Percentiles rank a stretch among this genome's conserved stretches.
These are phyloP conservation scores for Wickerhamomyces bovis DNA, from an alignment of 805 yeast genomes.

Conservation along the genomic window DNA sequence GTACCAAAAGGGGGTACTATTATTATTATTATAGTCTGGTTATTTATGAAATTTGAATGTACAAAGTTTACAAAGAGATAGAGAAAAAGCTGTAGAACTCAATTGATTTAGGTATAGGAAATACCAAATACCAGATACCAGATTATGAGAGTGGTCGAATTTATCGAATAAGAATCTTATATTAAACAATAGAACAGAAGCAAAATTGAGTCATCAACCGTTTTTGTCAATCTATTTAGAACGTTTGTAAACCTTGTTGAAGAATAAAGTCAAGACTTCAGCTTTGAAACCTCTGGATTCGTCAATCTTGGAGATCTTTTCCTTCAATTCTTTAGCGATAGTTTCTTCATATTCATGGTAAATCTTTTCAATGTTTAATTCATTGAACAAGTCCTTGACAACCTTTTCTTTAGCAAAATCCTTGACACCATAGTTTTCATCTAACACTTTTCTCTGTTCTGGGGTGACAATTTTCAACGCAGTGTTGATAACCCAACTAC, in stretches of 20 bases:
- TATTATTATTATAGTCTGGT: constrained; percentile 1
- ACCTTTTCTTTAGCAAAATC: constrained; percentile 58
- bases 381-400: constrained; percentile 68
- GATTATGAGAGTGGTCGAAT: too few species aligned
- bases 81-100: background rate
- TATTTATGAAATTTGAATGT: constrained; percentile 5
- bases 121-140: too few species aligned
- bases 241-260: constrained; percentile 91
- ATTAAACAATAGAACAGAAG: background rate
- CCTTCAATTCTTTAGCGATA: constrained; percentile 56
- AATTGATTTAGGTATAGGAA: too few species aligned
- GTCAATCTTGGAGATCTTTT: constrained; percentile 65
- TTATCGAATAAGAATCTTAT: background rate
- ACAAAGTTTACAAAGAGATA: constrained; percentile 5
- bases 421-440: constrained; percentile 86
- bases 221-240: too few species aligned
- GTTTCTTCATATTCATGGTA: constrained; percentile 82
- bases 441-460: constrained; percentile 78
- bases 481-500: constrained; percentile 95
- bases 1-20: background rate
- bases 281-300: constrained; percentile 92
- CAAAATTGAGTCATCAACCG: too few species aligned
- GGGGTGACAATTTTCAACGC: constrained; percentile 75
- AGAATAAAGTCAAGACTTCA: constrained; percentile 77
- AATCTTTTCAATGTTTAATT: constrained; percentile 61